Conservation (phyloP, 2,329 filamentous ascomycete genomes). For the Cytospora leucostoma region DNA sequence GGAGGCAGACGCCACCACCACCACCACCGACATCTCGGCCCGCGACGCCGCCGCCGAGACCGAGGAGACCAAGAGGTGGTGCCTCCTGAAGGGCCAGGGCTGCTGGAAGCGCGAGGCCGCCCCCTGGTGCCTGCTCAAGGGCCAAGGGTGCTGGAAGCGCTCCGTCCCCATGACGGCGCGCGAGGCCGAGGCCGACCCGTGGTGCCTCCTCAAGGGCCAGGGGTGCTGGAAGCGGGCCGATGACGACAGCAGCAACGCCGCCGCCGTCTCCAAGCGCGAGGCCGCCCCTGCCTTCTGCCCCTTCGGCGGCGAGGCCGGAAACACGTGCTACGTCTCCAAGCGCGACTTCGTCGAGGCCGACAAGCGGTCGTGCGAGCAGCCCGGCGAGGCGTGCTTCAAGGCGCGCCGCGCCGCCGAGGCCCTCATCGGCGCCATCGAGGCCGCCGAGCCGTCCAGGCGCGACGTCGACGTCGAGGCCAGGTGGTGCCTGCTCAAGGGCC, state of each 20-base stretch:
- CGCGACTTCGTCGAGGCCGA: constrained; percentile 29
- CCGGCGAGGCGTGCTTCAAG: constrained; percentile 46
- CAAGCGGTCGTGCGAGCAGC: constrained; percentile 40
- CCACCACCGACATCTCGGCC: constrained; percentile 1
- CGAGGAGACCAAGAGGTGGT: constrained; percentile 23
- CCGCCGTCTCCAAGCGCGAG: constrained; percentile 13
- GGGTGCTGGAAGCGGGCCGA: constrained; percentile 38
- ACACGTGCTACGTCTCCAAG: constrained; percentile 28
- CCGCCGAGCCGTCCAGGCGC: constrained; percentile 9
- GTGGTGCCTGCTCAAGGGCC: constrained; percentile 36
- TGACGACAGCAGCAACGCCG: constrained; percentile 1
- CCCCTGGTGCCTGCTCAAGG: constrained; percentile 22
- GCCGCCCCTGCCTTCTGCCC: constrained; percentile 25
- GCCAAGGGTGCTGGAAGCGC: constrained; percentile 26
- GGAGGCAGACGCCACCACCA: constrained; percentile 28
- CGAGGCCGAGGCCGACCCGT: constrained; percentile 32
- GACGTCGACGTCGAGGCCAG: constrained; percentile 30
- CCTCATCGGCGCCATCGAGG: constrained; percentile 37
- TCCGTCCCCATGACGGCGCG: constrained; percentile 14
- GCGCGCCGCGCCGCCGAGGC: constrained; percentile 43
- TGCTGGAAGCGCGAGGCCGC: constrained; percentile 38
- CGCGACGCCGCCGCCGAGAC: constrained; percentile 21
- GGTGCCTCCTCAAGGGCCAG: constrained; percentile 33
- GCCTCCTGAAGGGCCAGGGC: constrained; percentile 34
- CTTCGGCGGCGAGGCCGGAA: constrained; percentile 31